Evolutionary conservation across 129 eudicot species (phyloP).

Genomic region (Lactuca saligna): DNA sequence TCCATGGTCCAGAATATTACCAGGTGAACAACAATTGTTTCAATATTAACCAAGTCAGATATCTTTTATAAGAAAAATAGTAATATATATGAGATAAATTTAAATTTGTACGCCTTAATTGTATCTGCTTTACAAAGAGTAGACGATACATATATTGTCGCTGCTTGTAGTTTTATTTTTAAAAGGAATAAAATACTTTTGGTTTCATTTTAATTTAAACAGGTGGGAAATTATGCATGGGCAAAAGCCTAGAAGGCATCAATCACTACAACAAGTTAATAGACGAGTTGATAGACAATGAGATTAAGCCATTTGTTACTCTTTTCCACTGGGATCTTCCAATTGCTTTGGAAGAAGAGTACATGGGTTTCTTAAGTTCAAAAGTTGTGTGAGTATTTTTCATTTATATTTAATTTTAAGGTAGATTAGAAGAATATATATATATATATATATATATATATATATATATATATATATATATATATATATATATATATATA

Average conservation of each 20-base stretch:
- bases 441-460: no score
- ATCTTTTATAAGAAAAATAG: no score
- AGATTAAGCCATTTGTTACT: constrained; percentile 29
- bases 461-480: no score
- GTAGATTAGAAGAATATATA: no score
- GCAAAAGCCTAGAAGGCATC: constrained; percentile 23
- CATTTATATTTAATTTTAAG: not conserved
- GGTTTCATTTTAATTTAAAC: not conserved
- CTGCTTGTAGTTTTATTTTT: not conserved
- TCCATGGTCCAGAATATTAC: constrained; percentile 42
- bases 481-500: no score
- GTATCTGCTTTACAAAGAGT: no score
- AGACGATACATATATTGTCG: no score
- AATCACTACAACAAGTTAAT: constrained; percentile 25
- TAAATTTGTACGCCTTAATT: no score
- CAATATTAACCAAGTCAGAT: no score
- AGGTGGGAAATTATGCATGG: constrained; percentile 30
- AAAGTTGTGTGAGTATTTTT: constrained; percentile 20
- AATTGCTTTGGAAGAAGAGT: constrained; percentile 19
- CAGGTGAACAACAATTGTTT: constrained; percentile 10
- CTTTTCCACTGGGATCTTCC: constrained; percentile 36
- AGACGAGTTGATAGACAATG: constrained; percentile 19
- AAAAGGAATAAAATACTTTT: not conserved
- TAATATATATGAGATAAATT: no score
- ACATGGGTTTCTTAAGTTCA: constrained; percentile 22